Base-by-base conservation (phyloP, 495 filamentous ascomycete species). In the Astrocystis sublimbata region DNA sequence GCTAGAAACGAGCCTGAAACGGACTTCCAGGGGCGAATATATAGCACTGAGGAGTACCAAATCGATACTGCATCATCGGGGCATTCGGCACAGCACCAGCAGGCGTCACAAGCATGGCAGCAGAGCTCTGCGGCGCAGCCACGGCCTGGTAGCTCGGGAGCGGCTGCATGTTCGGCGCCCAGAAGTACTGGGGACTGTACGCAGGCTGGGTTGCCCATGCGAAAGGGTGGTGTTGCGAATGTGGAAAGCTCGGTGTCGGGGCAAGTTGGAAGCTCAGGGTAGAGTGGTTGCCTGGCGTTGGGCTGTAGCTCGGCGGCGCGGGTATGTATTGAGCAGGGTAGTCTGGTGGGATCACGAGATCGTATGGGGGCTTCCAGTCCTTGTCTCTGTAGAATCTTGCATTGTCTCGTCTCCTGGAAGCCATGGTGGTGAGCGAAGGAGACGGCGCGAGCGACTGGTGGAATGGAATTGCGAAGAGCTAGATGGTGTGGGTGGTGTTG, bases 341-440 rank as follows among this genome's bases (percentile, higher is more conserved):
- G 23, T 31, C 21, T 8, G 24, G 10, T 4, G 36, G 40, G 10
- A 58, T 60, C 6, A 24, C 15, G 58, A 51, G 45, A 15, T 51
- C 46, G 7, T 6, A 21, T 41, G 58, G 58, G 2, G 58, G 58
- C 42, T 23, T 41, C 46, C 58, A 60, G 9, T 10, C 35, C 10
- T 52, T 33, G 0, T 51, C 58, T 13, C 58, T 42, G 6, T 41
- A 41, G 17, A 49, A 59, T 30, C 1, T 26, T 2, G 26, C n/a
- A 12, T 4, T 12, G 8, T 8, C 15, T 46, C n/a, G n/a, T 9
- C 40, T 50, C 21, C 9, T 30, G 42, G 3, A 36, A 17, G 5
- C 2, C 57, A 50, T 59, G 7, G 28, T 21, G 31, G 30, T 8
- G 7, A 35, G 54, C 19, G 7, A 5, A 2, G 6, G n/a, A 21